phyloP scores from a whole-genome alignment of 345 rosid genomes.

The Jatropha curcas region DNA sequence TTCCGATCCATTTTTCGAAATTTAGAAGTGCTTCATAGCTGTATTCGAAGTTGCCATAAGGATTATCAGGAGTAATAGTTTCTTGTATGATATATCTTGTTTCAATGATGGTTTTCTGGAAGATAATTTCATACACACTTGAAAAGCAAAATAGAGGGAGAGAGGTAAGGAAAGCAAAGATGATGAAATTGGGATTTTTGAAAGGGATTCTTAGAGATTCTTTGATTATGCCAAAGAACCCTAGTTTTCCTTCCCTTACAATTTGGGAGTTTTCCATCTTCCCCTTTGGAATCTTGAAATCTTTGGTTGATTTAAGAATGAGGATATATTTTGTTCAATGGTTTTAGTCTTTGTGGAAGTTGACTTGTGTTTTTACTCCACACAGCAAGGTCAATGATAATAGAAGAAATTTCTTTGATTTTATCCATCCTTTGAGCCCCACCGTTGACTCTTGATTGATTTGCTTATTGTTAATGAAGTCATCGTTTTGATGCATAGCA shows the following conservation, averaged over 20 bases:
- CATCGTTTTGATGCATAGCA: no score
- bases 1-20: background rate
- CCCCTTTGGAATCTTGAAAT: background rate
- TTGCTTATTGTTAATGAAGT: no score
- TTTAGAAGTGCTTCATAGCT: no score
- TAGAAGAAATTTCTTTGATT: no score
- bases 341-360: no score
- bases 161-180: constrained; percentile 28
- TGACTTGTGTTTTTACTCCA: no score
- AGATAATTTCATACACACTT: constrained; percentile 22
- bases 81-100: background rate
- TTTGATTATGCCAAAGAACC: constrained; percentile 23
- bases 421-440: no score
- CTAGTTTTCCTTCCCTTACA: constrained; percentile 14
- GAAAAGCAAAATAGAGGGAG: constrained; percentile 30
- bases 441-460: no score
- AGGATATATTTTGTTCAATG: background rate
- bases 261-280: constrained; percentile 14
- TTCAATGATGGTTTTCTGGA: constrained; percentile 21
- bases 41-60: background rate
- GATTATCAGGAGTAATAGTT: background rate
- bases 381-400: no score
- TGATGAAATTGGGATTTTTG: constrained; percentile 27
- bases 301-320: background rate
- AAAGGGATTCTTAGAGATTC: constrained; percentile 20